Evolutionary conservation across 2,329 filamentous ascomycete genomes (phyloP).

Genomic region (Cytospora paraplurivora): DNA sequence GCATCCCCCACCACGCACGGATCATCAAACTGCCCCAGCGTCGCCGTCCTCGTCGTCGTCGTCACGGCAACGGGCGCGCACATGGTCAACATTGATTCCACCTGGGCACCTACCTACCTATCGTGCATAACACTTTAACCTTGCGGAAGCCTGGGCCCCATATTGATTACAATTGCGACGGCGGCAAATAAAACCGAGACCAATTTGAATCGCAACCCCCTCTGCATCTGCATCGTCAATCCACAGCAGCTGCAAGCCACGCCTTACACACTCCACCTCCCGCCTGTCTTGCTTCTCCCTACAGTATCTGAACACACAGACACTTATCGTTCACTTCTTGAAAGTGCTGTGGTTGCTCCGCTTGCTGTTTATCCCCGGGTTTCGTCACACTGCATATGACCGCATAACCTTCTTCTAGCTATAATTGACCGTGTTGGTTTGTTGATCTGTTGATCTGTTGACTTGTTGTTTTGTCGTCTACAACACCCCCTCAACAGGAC

Average conservation of each 20-base stretch:
- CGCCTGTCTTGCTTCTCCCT: no score
- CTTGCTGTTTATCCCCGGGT: not conserved
- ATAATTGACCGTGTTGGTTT: not conserved
- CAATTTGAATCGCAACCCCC: no score
- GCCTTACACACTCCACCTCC: no score
- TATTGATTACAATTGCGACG: no score
- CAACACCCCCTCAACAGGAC: not conserved
- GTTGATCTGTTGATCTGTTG: slow-evolving; percentile 2
- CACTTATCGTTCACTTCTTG: slow-evolving; percentile 6
- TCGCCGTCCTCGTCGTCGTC: not conserved
- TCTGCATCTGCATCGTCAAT: no score
- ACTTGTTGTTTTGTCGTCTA: slow-evolving; percentile 6
- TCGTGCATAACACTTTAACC: not conserved
- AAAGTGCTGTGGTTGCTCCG: slow-evolving; percentile 2
- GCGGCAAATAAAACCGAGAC: no score
- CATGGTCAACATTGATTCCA: not conserved
- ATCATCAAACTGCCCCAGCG: not conserved
- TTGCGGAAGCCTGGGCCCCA: not conserved
- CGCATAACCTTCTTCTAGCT: not conserved
- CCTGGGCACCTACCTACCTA: not conserved
- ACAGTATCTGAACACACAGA: slow-evolving; percentile 1
- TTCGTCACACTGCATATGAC: not conserved
- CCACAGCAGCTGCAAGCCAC: no score
- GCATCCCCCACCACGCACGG: not conserved
- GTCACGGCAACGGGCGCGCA: not conserved